Base-by-base conservation (phyloP, 331 rosid species). In the Quercus tomentella region DNA sequence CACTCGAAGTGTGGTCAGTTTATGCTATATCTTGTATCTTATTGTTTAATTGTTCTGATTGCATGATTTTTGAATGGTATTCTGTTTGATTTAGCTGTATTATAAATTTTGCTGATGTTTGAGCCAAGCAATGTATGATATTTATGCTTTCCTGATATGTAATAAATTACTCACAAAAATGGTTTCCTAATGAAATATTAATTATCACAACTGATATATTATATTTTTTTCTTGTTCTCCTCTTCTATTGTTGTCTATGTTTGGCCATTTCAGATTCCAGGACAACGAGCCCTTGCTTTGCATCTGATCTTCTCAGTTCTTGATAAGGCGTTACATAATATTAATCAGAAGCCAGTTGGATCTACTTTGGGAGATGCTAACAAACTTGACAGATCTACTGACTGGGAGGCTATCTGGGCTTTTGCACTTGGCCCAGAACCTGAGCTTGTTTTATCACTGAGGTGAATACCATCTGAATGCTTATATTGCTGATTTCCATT, bases 321-420 rank as follows among this genome's bases (percentile, higher is more conserved):
- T 86, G 94, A 88, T 77, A 93, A 90, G 84, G 94, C 94, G 73
- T 78, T 91, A 30, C 75, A 82, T 63, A 80, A 82, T 84, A 88
- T 92, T 43, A 77, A 82, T 74, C 43, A 80, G 72, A 85, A 73
- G 9, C 81, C 83, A 80, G 87, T 79, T 81, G 89, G 86, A 52
- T 75, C 80, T 82, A 57, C 79, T 21, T 22, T 79, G 73, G 76
- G 63, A 52, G 74, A 69, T 74, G 86, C 82, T 80, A 78, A 72
- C 77, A 77, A 80, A 71, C 81, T 58, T 15, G 83, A 84, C 76
- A 86, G 80, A 72, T 82, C 82, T 84, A 75, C 76, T 71, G 99
- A 93, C 83, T 91, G 96, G 97, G 93, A 88, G 77, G 98, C 99
- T 70, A 62, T 96, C 79, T 96, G 99, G 99, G 96, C 98, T 75